Percentiles rank a stretch among this genome's conserved stretches.
These are phyloP conservation scores for Secale cereale DNA, from an alignment of 176 grass and related monocot genomes.

Conservation along the genomic window DNA sequence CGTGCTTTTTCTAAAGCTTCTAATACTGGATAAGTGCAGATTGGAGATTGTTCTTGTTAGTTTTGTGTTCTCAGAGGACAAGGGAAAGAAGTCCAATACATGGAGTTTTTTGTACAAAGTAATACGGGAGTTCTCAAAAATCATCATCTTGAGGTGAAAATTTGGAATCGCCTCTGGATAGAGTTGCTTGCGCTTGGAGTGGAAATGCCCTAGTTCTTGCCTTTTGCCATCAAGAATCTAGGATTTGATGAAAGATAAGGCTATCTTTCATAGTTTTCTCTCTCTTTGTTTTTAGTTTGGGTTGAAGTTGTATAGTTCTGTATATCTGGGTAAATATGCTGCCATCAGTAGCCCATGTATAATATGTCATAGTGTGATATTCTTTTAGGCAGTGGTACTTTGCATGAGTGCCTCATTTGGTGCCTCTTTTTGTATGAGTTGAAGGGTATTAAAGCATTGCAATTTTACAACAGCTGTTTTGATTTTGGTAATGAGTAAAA, in stretches of 20 bases:
- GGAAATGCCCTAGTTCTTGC: conserved; percentile 11
- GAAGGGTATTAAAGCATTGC: neutral
- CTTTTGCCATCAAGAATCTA: conserved; percentile 2
- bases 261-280: neutral
- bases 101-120: conserved; percentile 17
- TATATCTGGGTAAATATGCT: conserved; percentile 15
- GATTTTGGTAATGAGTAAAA: conserved; percentile 11
- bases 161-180: conserved; percentile 1
- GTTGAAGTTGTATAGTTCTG: neutral
- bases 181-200: conserved; percentile 5
- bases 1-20: neutral
- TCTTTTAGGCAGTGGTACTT: neutral
- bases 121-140: neutral
- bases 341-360: neutral
- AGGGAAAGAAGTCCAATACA: conserved; percentile 1
- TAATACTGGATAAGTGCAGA: neutral
- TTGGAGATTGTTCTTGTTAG: neutral
- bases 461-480: neutral
- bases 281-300: neutral
- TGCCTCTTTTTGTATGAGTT: neutral
- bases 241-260: conserved; percentile 18
- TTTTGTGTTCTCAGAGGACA: neutral
- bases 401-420: conserved; percentile 11
- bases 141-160: neutral
- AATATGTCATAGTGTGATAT: neutral